These are phyloP conservation scores for Blastocystis sp. DNA, from an alignment of 352 stramenopile genomes.

Conservation along the genomic window DNA sequence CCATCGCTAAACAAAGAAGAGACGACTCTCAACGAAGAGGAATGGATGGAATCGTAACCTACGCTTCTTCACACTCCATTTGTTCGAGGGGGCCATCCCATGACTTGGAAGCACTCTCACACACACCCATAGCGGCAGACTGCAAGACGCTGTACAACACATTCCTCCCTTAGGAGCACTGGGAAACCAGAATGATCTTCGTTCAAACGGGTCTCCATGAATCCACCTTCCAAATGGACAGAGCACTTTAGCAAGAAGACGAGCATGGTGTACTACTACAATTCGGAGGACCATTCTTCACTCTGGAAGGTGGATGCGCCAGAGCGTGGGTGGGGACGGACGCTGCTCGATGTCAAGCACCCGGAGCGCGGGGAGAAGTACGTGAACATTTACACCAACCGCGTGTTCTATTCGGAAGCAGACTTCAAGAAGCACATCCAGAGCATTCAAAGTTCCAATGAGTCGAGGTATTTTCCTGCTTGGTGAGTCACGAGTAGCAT, in stretches of 20 bases:
- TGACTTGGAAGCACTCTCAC: background rate
- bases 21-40: no score
- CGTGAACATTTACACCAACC: slow-evolving; percentile 42
- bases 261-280: slow-evolving; percentile 26
- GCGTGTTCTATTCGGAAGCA: slow-evolving; percentile 26
- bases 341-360: background rate
- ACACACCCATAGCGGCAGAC: no score
- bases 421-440: slow-evolving; percentile 42
- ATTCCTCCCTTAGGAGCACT: no score
- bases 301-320: slow-evolving; percentile 28
- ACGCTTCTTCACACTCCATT: background rate
- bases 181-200: no score
- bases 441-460: background rate
- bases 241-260: slow-evolving; percentile 40
- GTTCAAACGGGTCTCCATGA: background rate
- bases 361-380: slow-evolving; percentile 3
- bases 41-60: background rate
- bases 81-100: background rate
- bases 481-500: background rate
- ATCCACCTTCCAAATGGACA: background rate
- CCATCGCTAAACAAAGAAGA: no score
- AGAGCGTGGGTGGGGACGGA: slow-evolving; percentile 34
- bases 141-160: no score
- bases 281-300: slow-evolving; percentile 14
- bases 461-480: no score